Percentiles rank a stretch among this genome's conserved stretches.
Conservation (phyloP, 2,329 filamentous ascomycete genomes). For the Ceratocystis huliohia region DNA sequence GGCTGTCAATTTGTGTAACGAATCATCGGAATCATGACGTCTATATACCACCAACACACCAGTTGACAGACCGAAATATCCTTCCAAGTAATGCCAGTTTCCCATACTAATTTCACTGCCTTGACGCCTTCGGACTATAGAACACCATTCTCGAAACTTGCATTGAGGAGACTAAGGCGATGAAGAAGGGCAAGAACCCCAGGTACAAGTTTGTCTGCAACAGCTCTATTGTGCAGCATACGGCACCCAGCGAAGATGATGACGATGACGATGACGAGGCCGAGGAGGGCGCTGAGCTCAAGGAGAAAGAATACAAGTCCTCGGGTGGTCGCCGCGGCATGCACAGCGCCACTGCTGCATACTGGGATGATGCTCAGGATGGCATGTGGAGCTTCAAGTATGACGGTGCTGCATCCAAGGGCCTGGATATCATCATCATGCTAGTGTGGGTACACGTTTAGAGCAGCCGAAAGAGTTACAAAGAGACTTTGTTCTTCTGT, state of each 20-base stretch:
- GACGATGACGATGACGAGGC: constrained; percentile 42
- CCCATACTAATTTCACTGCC: background rate
- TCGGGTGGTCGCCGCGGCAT: constrained; percentile 76
- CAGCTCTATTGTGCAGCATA: constrained; percentile 95
- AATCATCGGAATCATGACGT: background rate
- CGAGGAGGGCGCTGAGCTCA: constrained; percentile 40
- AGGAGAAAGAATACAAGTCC: constrained; percentile 51
- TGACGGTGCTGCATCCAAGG: constrained; percentile 54
- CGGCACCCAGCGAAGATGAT: constrained; percentile 47
- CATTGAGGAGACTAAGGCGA: constrained; percentile 53
- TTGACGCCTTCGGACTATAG: constrained; percentile 30
- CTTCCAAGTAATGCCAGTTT: background rate
- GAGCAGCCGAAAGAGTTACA: constrained; percentile 20
- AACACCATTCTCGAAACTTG: constrained; percentile 65
- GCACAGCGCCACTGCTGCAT: constrained; percentile 75
- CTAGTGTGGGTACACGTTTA: constrained; percentile 67
- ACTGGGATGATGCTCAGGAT: constrained; percentile 84
- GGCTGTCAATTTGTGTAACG: background rate
- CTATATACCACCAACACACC: background rate
- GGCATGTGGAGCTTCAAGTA: constrained; percentile 86
- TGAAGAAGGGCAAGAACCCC: constrained; percentile 36
- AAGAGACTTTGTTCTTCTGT: constrained; percentile 6
- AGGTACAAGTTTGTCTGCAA: constrained; percentile 91
- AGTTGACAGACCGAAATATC: background rate
- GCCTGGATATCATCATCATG: constrained; percentile 57